Evolutionary conservation across 2,329 filamentous ascomycete genomes (phyloP).

Genomic region (Beauveria bassiana): DNA sequence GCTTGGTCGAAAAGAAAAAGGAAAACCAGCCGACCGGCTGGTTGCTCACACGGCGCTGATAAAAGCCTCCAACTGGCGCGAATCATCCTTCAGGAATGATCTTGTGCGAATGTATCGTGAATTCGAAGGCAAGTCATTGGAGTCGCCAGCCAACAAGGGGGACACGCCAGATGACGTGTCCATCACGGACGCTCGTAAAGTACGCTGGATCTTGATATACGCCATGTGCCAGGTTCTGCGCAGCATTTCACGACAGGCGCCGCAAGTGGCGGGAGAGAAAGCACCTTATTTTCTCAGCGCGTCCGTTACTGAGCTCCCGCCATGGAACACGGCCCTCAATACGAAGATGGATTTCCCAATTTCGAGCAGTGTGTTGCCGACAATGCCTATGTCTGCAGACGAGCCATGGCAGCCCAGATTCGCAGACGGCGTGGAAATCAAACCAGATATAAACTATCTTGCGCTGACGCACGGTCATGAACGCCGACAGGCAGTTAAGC

Average conservation of each 20-base stretch:
- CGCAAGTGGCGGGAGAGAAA: conserved; percentile 50
- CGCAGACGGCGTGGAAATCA: conserved; percentile 30
- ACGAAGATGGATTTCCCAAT: conserved; percentile 5
- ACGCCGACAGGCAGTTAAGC: not conserved
- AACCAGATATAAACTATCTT: conserved; percentile 50
- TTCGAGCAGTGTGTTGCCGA: not conserved
- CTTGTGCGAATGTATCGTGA: conserved; percentile 61
- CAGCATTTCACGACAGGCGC: conserved; percentile 52
- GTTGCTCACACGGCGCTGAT: conserved; percentile 45
- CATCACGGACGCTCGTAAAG: conserved; percentile 62
- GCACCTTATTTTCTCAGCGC: conserved; percentile 50
- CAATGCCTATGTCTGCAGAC: not conserved
- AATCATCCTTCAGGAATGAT: conserved; percentile 34
- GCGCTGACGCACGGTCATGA: conserved; percentile 31
- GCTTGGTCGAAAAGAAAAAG: conserved; percentile 32
- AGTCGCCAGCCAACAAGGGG: conserved; percentile 37
- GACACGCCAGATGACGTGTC: conserved; percentile 47
- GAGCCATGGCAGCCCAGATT: conserved; percentile 3
- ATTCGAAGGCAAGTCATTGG: conserved; percentile 57
- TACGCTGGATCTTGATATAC: conserved; percentile 73
- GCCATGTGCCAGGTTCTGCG: conserved; percentile 64
- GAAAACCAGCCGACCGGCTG: conserved; percentile 40
- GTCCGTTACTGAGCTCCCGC: conserved; percentile 33
- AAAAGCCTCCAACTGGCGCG: conserved; percentile 40
- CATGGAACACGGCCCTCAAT: conserved; percentile 34